Conservation (phyloP, 345 rosid genomes). For the Kernera saxatilis region DNA sequence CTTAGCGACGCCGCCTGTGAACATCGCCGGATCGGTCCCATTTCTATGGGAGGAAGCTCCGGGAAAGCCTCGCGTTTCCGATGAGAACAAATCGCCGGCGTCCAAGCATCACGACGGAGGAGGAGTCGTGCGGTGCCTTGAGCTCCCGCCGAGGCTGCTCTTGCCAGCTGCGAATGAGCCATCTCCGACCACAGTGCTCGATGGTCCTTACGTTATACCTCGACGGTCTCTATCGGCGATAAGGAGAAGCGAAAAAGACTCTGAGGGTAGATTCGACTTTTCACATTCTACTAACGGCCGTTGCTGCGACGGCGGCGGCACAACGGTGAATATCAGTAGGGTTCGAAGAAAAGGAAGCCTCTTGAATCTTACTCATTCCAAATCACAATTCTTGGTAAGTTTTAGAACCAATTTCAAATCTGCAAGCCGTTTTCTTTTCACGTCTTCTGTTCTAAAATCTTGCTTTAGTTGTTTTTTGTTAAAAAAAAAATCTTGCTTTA, state of each 20-base stretch:
- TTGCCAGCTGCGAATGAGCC: not conserved
- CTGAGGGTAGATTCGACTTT: conserved; percentile 18
- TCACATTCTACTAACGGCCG: conserved; percentile 11
- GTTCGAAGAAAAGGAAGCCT: conserved; percentile 48
- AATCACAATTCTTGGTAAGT: conserved; percentile 48
- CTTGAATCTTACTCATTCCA: conserved; percentile 30
- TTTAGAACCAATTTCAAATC: not conserved
- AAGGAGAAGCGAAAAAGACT: conserved; percentile 25
- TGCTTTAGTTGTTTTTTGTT: not conserved
- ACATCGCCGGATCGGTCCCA: conserved; percentile 54
- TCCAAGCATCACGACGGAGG: conserved; percentile 1
- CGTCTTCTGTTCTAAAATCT: not conserved
- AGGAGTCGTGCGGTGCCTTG: conserved; percentile 41
- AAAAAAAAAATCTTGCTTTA: not conserved
- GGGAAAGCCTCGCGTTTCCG: conserved; percentile 59
- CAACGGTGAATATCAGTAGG: conserved; percentile 49
- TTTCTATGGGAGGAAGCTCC: conserved; percentile 94
- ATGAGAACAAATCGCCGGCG: conserved; percentile 7
- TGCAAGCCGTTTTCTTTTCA: not conserved
- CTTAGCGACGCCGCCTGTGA: conserved; percentile 52
- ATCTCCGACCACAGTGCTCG: conserved; percentile 57
- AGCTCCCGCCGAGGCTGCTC: conserved; percentile 69
- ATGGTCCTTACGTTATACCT: conserved; percentile 44
- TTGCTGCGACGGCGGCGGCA: not conserved
- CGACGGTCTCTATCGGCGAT: conserved; percentile 30